Evolutionary conservation across 2,329 filamentous ascomycete species (phyloP), one percentile per base, ranked within the genome.

Genomic region (Cadophora luteo-olivacea): DNA sequence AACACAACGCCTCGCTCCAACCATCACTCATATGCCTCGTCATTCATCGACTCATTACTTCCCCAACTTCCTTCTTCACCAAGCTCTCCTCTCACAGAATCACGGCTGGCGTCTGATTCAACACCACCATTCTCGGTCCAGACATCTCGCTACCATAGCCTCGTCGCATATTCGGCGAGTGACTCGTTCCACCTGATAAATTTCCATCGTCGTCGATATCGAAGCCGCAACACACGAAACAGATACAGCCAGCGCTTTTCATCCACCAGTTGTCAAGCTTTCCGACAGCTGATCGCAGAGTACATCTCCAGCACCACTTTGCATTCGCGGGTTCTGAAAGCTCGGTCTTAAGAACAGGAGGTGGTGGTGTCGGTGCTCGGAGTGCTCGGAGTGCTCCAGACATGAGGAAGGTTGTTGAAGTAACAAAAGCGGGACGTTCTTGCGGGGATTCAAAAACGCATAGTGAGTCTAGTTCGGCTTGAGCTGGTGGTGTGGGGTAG

Each of bases 221-320:
- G 54, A 70, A 62, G 11, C 73, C 75, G 70, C 75, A 77, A 51
- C 75, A 77, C 24, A 73, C 55, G 64, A 74, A 72, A 38, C 72
- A 76, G 3, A 74, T 1, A 58, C 72, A 71, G 22, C 74, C 62
- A 1, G 66, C 63, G 22, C 64, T 68, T 8, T 63, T 60, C 12
- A 67, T 48, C 66, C 72, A 74, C 69, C 69, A 74, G 51, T 68
- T 25, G 63, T 77, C 66, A 48, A 74, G 36, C 65, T 74, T 68
- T 52, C 73, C 62, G 55, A 72, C 29, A 24, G 70, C 65, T 33
- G 76, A 61, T 25, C 72, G 61, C 22, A 75, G 3, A 8, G 61
- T 68, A 41, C 75, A 76, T 67, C 72, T 75, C 75, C 75, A 77
- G 58, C 75, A 76, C 41, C 54, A 73, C 16, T 22, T 16, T n/a